A percentile compares a stretch with the other conserved stretches of the same genome.
Evolutionary conservation across 2,329 filamentous ascomycete genomes (phyloP).

Genomic region (Pseudogymnoascus sp.): DNA sequence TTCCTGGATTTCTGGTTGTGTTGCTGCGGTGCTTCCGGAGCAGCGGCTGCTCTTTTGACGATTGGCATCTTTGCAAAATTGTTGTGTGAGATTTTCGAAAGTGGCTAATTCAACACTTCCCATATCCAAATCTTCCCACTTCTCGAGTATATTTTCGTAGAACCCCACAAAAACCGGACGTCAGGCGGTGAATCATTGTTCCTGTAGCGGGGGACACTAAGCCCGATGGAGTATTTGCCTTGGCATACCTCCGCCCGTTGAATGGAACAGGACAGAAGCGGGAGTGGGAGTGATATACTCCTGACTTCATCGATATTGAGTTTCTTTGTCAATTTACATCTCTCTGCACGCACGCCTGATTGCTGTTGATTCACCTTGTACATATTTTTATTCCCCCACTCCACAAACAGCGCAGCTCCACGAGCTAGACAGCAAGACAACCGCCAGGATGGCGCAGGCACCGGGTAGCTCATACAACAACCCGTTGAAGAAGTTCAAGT

Average conservation of each 20-base stretch:
- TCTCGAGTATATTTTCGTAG: conserved; percentile 3
- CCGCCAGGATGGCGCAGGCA: conserved; percentile 67
- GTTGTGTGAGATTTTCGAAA: conserved; percentile 6
- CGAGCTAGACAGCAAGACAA: neutral
- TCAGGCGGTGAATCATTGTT: neutral
- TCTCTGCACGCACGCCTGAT: neutral
- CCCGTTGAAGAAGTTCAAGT: conserved; percentile 99
- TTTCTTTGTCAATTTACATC: neutral
- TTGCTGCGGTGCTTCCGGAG: conserved; percentile 62
- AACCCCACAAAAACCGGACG: conserved; percentile 4
- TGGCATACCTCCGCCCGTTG: conserved; percentile 2
- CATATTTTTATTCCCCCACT: conserved; percentile 5
- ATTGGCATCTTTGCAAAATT: conserved; percentile 25
- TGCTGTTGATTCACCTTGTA: conserved; percentile 6
- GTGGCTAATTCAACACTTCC: conserved; percentile 6
- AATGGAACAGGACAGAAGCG: conserved; percentile 9
- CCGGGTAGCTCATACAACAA: conserved; percentile 90
- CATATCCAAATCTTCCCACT: conserved; percentile 8
- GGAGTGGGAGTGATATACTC: conserved; percentile 5
- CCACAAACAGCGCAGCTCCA: conserved; percentile 1
- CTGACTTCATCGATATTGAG: conserved; percentile 9
- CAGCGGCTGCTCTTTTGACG: conserved; percentile 32
- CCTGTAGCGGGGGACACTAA: neutral
- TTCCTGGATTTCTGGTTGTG: conserved; percentile 87
- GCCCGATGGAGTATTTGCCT: conserved; percentile 1